phyloP scores from a whole-genome alignment of 352 stramenopile genomes.

The Phytophthora sp. region DNA sequence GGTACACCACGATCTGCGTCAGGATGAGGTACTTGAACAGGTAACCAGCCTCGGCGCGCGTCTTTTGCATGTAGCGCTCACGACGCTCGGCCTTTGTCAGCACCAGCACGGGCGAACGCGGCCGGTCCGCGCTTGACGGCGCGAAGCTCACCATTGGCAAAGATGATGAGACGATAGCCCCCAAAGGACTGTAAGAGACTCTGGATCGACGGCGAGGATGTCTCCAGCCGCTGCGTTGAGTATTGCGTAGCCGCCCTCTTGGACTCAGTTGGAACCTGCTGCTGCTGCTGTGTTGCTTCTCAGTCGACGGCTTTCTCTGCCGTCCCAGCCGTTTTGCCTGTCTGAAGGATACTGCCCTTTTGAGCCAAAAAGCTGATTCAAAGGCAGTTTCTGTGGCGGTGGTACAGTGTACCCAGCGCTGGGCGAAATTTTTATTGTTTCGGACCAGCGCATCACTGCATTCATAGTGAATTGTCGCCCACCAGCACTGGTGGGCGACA shows the following conservation, averaged over 20 bases:
- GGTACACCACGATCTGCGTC: constrained; percentile 84
- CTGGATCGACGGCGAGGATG: not conserved
- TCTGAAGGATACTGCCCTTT: constrained; percentile 22
- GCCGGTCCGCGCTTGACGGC: constrained; percentile 7
- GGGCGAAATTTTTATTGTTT: not conserved
- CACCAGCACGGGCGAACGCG: constrained; percentile 4
- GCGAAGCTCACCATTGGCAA: constrained; percentile 42
- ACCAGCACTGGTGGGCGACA: too few relatives aligned
- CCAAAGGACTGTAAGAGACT: constrained; percentile 15
- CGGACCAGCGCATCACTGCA: not conserved
- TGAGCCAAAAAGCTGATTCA: constrained; percentile 4
- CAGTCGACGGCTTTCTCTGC: constrained; percentile 8
- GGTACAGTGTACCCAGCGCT: not conserved
- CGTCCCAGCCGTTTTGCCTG: constrained; percentile 9
- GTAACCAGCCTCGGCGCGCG: constrained; percentile 73
- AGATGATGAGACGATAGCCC: not conserved
- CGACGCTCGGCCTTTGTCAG: constrained; percentile 62
- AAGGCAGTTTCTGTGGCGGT: constrained; percentile 2
- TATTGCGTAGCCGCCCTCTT: not conserved
- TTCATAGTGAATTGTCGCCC: too few relatives aligned
- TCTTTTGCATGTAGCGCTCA: constrained; percentile 78
- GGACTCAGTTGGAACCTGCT: not conserved
- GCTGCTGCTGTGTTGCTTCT: too few relatives aligned
- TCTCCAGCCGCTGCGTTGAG: constrained; percentile 3
- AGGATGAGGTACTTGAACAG: constrained; percentile 90